Evolutionary conservation across 2,329 filamentous ascomycete genomes (phyloP).

Genomic region (Stagonosporopsis rhizophila): DNA sequence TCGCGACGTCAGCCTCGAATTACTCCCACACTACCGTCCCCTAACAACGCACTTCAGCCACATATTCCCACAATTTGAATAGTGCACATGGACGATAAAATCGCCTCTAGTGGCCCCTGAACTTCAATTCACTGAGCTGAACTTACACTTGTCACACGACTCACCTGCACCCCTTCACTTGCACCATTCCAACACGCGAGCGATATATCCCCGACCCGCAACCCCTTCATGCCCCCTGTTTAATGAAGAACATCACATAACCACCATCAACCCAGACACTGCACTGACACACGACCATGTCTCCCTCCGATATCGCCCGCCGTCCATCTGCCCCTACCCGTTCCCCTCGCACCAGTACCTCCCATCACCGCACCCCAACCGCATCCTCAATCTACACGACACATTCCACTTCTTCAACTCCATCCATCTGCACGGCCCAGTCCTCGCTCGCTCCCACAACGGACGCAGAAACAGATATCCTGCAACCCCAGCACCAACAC

Average conservation of each 20-base stretch:
- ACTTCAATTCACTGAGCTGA: too few species aligned
- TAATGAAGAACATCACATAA: too few species aligned
- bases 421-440: neutral
- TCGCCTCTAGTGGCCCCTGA: too few species aligned
- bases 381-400: neutral
- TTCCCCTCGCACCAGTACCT: neutral
- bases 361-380: neutral
- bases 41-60: neutral
- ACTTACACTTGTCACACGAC: neutral
- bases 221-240: too few species aligned
- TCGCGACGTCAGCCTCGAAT: neutral
- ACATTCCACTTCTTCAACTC: neutral
- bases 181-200: too few species aligned
- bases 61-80: neutral
- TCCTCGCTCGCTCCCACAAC: neutral
- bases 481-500: neutral
- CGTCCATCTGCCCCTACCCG: too few species aligned
- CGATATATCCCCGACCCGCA: too few species aligned
- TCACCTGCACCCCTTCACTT: too few species aligned
- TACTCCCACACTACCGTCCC: neutral
- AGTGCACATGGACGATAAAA: too few species aligned
- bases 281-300: neutral
- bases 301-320: too few species aligned
- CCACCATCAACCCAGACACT: neutral
- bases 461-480: neutral